A percentile compares a stretch with the other conserved stretches of the same genome.
phyloP scores from a whole-genome alignment of 768 basidiomycete species.

The Suillus subaureus region DNA sequence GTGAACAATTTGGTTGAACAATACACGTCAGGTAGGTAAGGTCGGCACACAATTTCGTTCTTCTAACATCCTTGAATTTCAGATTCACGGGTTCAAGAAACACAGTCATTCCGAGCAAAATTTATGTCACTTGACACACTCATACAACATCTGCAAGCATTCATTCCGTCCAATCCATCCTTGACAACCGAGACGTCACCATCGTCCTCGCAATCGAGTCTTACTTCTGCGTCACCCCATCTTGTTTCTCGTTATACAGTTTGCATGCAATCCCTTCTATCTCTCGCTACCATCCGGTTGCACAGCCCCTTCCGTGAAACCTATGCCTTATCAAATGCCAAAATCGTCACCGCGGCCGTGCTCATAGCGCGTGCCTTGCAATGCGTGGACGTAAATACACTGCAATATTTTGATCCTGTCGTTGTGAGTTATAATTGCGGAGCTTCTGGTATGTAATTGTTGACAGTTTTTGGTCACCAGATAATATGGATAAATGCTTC shows the following conservation, averaged over 20 bases:
- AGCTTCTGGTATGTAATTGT: neutral
- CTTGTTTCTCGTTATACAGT: neutral
- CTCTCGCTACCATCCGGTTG: conserved; percentile 28
- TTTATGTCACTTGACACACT: conserved; percentile 49
- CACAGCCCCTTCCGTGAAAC: conserved; percentile 23
- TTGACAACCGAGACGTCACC: neutral
- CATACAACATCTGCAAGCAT: conserved; percentile 43
- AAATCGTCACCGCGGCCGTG: conserved; percentile 21
- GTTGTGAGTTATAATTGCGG: conserved; percentile 18
- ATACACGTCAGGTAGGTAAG: conserved; percentile 30
- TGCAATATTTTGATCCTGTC: conserved; percentile 10
- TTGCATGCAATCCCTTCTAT: neutral
- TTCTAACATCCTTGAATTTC: neutral
- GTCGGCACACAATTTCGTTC: neutral
- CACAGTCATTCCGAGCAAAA: conserved; percentile 40
- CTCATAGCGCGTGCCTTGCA: conserved; percentile 19
- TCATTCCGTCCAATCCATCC: neutral
- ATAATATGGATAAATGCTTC: conserved; percentile 26
- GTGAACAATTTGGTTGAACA: conserved; percentile 30
- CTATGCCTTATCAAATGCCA: conserved; percentile 16
- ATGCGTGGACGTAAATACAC: conserved; percentile 3
- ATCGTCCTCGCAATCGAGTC: neutral
- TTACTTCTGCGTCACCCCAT: neutral
- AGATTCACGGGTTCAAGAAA: conserved; percentile 29
- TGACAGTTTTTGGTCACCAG: conserved; percentile 15